Base-by-base conservation (phyloP, 2,329 filamentous ascomycete species). In the Penicillium verrucosum region DNA sequence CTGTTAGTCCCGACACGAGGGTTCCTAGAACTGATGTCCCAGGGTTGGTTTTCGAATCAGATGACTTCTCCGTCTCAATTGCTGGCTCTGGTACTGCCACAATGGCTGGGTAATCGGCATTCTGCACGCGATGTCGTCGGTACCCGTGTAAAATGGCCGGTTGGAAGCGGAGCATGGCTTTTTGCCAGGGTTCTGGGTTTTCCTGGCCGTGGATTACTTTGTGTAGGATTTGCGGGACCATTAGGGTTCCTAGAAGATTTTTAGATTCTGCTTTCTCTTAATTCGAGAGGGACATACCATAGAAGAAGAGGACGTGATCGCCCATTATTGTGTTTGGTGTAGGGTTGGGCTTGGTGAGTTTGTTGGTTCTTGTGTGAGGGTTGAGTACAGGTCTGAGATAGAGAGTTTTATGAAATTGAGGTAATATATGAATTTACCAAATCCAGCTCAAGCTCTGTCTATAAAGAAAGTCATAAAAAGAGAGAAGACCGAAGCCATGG, bases 211-310 rank as follows among this genome's bases (percentile, higher is more conserved):
- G 90, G 73, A 90, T 90, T 42, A 96, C 92, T 34, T 89, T 88
- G 76, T 89, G 88, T 65, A 97, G 90, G 67, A 97, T 87, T 68
- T 89, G 85, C 0, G 89, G 85, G n/a, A 88, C 89, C 92, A 97
- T 97, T 69, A 87, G 75, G 27, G 84, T 86, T 62, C 81, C 77
- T 80, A 49, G 32, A 38, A 7, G 6, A 11, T 18, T 34, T 34
- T 59, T 51, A 52, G n/a, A 36, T 47, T 37, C 48, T 23, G n/a
- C 40, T 51, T 29, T 12, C 2, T 5, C 6, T 30, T 48, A 23
- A 27, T 34, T 25, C 25, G 42, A 45, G 44, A 36, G 38, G 27
- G 42, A 51, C 27, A 47, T 73, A 81, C 83, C 85, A 70, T 88
- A 88, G 80, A 87, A 87, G 77, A 88, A 87, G 63, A 83, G 81